Base-by-base conservation (phyloP, 1,139 yeast genomes). In the Nakaseomyces sp. region DNA sequence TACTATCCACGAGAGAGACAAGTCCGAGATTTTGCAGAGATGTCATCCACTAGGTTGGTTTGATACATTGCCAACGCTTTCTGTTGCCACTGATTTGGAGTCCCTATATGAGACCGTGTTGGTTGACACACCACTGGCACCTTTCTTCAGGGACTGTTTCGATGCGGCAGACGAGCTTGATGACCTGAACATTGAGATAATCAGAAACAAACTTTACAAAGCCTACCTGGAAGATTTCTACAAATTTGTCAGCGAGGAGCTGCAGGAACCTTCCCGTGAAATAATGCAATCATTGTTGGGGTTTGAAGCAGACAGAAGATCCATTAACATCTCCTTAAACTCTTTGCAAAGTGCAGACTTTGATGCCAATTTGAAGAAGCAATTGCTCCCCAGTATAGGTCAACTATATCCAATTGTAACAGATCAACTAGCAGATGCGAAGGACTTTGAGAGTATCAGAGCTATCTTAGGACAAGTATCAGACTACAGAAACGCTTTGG, bases 1-100 rank as follows among this genome's bases (percentile, higher is more conserved):
- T 30, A 88, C 98, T 0, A 77, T 91, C 50, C 98, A 93, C 61
- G 95, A 89, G 59, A 77, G 97, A 59, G 96, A 93, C 64, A 78
- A 85, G 61, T 69, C 79, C 41, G 98, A 91, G 58, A 81, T 91
- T 47, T 73, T 91, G 58, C 77, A 79, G 47, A 81, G 96, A 61
- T 87, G 96, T 63, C 95, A 91, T 62, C 98, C 98, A 1, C 72
- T 93, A 53, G 99, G 99, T 37, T 88, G 96, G 96, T 93, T 93
- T 62, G 98, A 91, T 57, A 91, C 97, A 3, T 76, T 93, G 54
- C 98, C 98, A 24, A 91, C 98, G 0, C 73, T 93, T 50, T 79
- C 94, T 8, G 93, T 89, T 44, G 96, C 97, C 37, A 87, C 96
- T 3, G 97, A 89, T 64, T 79, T 91, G 48, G 96, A 88, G 57